These are phyloP conservation scores for Fraxinus floribunda DNA, from an alignment of 305 asterid genomes.

Conservation along the genomic window DNA sequence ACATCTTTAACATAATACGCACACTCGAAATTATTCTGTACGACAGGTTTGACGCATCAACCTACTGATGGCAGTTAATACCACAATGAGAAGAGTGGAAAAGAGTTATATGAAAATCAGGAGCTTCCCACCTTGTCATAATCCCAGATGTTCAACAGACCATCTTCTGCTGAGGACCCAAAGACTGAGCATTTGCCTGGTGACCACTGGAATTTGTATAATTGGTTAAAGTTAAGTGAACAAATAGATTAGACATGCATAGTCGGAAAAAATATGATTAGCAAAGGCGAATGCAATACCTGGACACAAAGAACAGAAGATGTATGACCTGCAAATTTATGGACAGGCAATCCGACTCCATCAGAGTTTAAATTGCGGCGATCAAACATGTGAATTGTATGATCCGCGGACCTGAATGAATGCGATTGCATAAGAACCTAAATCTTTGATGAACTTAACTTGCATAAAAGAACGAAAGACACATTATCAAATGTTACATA, in stretches of 20 bases:
- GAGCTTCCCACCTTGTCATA: constrained; percentile 62
- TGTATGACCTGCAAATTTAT: constrained; percentile 76
- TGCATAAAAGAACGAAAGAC: constrained; percentile 18
- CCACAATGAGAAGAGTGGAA: neutral
- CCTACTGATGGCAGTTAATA: neutral
- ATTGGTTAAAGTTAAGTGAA: neutral
- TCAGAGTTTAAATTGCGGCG: constrained; percentile 71
- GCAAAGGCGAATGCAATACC: constrained; percentile 44
- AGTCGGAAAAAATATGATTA: neutral
- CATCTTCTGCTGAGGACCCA: constrained; percentile 98
- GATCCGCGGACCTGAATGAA: constrained; percentile 82
- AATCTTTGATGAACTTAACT: constrained; percentile 24
- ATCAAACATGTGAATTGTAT: constrained; percentile 89
- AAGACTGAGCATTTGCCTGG: constrained; percentile 85
- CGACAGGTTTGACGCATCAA: neutral
- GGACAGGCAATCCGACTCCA: constrained; percentile 73
- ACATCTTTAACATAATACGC: neutral
- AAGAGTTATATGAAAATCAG: neutral
- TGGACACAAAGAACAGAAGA: constrained; percentile 96
- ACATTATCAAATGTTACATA: neutral
- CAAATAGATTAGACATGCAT: constrained; percentile 9
- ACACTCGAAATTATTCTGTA: constrained; percentile 5
- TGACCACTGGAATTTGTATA: constrained; percentile 69
- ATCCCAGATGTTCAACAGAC: constrained; percentile 93
- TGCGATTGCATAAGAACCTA: constrained; percentile 20